These are phyloP conservation scores for Silene noctiflora DNA, from an alignment of 179 eudicot genomes.

Conservation along the genomic window DNA sequence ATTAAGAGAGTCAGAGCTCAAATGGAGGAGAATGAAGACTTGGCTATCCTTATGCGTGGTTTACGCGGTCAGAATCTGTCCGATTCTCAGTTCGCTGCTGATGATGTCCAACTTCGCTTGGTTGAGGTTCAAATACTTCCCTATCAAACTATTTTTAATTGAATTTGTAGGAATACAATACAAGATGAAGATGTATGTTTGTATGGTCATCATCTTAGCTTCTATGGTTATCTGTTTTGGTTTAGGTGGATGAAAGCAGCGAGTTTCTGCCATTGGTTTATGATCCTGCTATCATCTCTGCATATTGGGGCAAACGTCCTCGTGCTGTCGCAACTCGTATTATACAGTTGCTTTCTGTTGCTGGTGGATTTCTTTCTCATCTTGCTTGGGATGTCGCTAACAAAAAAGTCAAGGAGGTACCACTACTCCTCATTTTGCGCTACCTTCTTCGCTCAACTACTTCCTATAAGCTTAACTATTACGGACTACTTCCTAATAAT, in stretches of 20 bases:
- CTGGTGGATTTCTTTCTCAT: constrained; percentile 93
- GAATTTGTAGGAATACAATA: too few relatives aligned
- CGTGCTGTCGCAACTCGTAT: constrained; percentile 87
- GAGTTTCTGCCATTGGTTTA: constrained; percentile 84
- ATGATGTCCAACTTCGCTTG: constrained; percentile 69
- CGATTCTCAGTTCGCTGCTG: constrained; percentile 84
- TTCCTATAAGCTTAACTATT: neutral
- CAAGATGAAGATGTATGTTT: too few relatives aligned
- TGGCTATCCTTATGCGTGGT: constrained; percentile 85
- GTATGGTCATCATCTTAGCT: neutral
- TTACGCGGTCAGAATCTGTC: constrained; percentile 86
- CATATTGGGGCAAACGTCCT: constrained; percentile 97
- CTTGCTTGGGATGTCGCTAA: constrained; percentile 72
- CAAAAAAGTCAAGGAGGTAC: constrained; percentile 94
- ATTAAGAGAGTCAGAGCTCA: constrained; percentile 90
- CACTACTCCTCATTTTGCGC: neutral
- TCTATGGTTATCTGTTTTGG: neutral
- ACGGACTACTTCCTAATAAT: neutral
- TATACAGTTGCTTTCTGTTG: constrained; percentile 80
- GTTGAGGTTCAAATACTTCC: constrained; percentile 56
- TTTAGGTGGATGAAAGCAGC: constrained; percentile 86
- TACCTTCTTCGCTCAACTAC: too few relatives aligned
- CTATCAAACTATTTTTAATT: neutral
- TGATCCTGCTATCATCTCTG: constrained; percentile 74
- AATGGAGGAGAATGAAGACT: constrained; percentile 91